A percentile compares a stretch with the other conserved stretches of the same genome.
phyloP scores from a whole-genome alignment of 768 basidiomycete genomes.

The Pulveroboletus ravenelii region DNA sequence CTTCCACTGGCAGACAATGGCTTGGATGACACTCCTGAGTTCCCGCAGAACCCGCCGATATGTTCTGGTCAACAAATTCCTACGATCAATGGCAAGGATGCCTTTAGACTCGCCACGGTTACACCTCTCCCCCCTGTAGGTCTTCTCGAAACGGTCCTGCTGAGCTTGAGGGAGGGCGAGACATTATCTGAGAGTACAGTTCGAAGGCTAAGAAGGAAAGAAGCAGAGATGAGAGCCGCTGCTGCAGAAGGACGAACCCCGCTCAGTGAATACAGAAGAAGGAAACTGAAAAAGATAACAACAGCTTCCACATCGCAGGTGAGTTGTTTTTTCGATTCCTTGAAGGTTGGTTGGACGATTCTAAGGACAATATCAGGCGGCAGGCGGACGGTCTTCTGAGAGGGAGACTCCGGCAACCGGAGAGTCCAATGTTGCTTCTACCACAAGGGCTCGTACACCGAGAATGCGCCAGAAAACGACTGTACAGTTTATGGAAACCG shows the following conservation, averaged over 20 bases:
- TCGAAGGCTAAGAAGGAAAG: slow-evolving; percentile 23
- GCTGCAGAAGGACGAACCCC: slow-evolving; percentile 20
- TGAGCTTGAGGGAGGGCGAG: slow-evolving; percentile 23
- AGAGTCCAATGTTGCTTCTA: neutral
- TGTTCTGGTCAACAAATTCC: slow-evolving; percentile 7
- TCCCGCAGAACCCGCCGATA: slow-evolving; percentile 14
- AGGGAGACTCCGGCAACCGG: neutral
- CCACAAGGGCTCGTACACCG: neutral
- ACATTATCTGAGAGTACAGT: slow-evolving; percentile 23
- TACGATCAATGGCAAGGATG: slow-evolving; percentile 1
- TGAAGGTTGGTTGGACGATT: neutral
- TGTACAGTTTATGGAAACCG: neutral
- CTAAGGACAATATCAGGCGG: neutral
- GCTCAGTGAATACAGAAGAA: slow-evolving; percentile 21
- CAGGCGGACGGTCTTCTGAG: neutral
- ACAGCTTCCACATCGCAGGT: slow-evolving; percentile 6
- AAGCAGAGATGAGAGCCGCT: slow-evolving; percentile 17
- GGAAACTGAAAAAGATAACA: slow-evolving; percentile 16
- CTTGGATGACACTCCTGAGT: slow-evolving; percentile 21
- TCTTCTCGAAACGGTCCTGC: slow-evolving; percentile 16
- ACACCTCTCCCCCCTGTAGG: slow-evolving; percentile 22
- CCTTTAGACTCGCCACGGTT: slow-evolving; percentile 9
- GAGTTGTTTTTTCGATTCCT: neutral
- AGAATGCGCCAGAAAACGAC: neutral
- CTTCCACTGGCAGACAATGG: neutral